Evolutionary conservation across 441 rosid species (phyloP), one percentile per base, ranked within the genome.

Genomic region (Daphne laureola): DNA sequence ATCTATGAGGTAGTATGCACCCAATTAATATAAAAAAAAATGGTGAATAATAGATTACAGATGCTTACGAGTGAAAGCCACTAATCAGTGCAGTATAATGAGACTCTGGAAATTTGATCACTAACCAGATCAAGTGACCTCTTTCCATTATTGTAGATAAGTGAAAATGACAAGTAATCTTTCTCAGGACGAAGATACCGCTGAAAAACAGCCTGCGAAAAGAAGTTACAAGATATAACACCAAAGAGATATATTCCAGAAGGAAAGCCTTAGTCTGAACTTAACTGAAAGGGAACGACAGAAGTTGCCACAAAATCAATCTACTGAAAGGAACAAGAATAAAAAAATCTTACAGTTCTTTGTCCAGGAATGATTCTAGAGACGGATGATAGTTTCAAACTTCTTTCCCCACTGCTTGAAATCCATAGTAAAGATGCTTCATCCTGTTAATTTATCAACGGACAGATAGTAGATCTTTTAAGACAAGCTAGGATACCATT

Each of bases 111-210:
- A 73, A 52, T 48, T 55, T 52, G 49, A 63, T 57, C 57, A 84
- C 90, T 12, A 76, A 88, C 98, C 98, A 91, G 87, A 81, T 91
- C 96, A 71, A 86, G 95, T 17, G 96, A 84, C 55, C 87, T 76
- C 78, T 86, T 88, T 61, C 81, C 83, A 74, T 82, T 78, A 66
- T 87, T 79, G 83, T 83, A 88, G 64, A 88, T 57, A 53, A 91
- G 95, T 52, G 95, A 91, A 73, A 91, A 86, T 46, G 96, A 91
- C 48, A 86, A 75, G 77, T 88, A 86, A 54, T 84, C 98, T 71
- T 88, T 88, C 63, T 84, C 93, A 13, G 95, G 98, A 52, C 78
- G 80, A 44, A 79, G 91, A 57, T 83, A 82, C 49, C 93, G 80
- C 68, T 78, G 95, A 68, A 91, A 88, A 70, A 86, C 89, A 68